These are phyloP conservation scores for Amaranthus cruentus DNA, from an alignment of 148 eudicot species.

Conservation along the genomic window DNA sequence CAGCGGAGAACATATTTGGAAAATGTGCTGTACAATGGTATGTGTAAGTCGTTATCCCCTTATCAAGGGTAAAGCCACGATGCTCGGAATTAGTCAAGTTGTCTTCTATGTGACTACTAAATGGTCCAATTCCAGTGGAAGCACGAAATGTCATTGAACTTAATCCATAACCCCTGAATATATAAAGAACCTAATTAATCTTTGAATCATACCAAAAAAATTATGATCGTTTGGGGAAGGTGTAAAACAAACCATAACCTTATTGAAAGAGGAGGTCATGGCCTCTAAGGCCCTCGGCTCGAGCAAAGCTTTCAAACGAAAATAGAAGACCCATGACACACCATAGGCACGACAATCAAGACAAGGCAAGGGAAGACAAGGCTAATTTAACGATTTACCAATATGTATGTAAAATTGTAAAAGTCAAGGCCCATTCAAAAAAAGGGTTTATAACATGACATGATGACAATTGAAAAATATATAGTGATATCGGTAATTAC, in stretches of 20 bases:
- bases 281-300: too few relatives aligned
- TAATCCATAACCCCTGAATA: conserved; percentile 20
- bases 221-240: too few relatives aligned
- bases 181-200: not conserved
- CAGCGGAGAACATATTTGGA: conserved; percentile 24
- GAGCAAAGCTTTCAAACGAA: too few relatives aligned
- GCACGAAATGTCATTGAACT: conserved; percentile 33
- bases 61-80: conserved; percentile 9
- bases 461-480: too few relatives aligned
- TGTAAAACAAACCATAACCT: too few relatives aligned
- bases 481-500: not conserved
- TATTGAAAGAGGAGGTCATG: too few relatives aligned
- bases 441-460: not conserved
- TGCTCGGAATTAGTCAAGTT: conserved; percentile 24
- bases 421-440: not conserved
- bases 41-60: conserved; percentile 24
- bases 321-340: too few relatives aligned
- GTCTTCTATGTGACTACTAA: conserved; percentile 25
- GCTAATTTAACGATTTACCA: not conserved
- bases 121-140: conserved; percentile 36
- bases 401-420: not conserved
- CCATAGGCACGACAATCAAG: too few relatives aligned
- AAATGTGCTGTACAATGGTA: conserved; percentile 18
- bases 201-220: too few relatives aligned
- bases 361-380: too few relatives aligned